Conservation (phyloP, 139 green algal species). For the Auxenochlorella pyrenoidosa region DNA sequence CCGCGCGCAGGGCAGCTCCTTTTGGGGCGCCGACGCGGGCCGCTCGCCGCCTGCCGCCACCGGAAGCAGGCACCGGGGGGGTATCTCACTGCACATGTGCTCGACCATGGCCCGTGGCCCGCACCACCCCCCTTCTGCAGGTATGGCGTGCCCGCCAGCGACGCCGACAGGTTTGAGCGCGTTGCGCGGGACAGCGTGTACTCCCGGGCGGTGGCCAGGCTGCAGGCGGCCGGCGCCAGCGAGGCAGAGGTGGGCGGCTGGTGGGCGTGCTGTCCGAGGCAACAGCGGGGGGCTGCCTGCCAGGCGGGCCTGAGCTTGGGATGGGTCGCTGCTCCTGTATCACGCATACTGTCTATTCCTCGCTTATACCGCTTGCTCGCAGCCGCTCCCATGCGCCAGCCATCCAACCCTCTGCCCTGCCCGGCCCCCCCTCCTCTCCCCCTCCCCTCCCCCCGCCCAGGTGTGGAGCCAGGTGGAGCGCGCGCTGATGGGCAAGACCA, state of each 20-base stretch:
- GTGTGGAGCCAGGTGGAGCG: neutral
- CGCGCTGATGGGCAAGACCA: slow-evolving; percentile 75
- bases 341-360: too few relatives aligned
- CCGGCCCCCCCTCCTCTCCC: neutral
- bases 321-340: too few relatives aligned
- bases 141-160: slow-evolving; percentile 64
- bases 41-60: neutral
- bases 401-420: too few relatives aligned
- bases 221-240: neutral
- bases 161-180: slow-evolving; percentile 77
- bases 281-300: too few relatives aligned
- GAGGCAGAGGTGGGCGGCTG: neutral
- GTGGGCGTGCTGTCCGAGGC: too few relatives aligned
- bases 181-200: slow-evolving; percentile 48
- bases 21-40: too few relatives aligned
- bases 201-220: neutral
- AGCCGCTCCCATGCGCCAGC: too few relatives aligned
- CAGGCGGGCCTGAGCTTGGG: too few relatives aligned
- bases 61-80: too few relatives aligned
- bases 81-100: neutral
- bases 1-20: neutral
- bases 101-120: neutral
- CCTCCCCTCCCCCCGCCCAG: neutral
- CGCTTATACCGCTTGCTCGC: too few relatives aligned
- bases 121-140: neutral